Conservation (phyloP, 805 yeast genomes). For the Wickerhamiella nectarea region DNA sequence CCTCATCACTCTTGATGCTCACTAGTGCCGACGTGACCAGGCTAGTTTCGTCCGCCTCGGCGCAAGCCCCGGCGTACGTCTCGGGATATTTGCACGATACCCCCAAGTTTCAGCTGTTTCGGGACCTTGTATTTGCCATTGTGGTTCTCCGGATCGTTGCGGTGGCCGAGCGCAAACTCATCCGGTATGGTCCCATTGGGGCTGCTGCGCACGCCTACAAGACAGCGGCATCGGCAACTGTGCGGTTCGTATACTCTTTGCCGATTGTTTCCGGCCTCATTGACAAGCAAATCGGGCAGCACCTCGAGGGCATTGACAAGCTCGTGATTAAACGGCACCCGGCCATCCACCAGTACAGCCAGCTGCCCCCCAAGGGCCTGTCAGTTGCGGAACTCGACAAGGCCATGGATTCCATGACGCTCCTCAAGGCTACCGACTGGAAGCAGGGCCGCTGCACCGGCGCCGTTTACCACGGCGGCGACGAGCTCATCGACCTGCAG, state of each 20-base stretch:
- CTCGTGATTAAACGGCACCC: constrained; percentile 44
- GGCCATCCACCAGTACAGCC: constrained; percentile 18
- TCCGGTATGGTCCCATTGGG: constrained; percentile 4
- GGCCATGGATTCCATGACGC: constrained; percentile 34
- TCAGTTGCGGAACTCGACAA: constrained; percentile 32
- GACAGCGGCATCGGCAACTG: too few species aligned
- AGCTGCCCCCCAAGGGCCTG: constrained; percentile 51
- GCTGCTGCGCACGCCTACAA: background rate
- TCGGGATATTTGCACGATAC: too few species aligned
- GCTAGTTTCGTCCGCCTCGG: too few species aligned
- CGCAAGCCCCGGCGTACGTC: too few species aligned
- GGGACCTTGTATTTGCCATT: constrained; percentile 3
- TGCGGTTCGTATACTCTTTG: background rate
- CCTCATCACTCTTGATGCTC: too few species aligned
- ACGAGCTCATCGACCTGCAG: constrained; percentile 60
- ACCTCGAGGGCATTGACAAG: constrained; percentile 40
- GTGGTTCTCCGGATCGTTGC: constrained; percentile 1
- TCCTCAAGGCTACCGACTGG: constrained; percentile 64
- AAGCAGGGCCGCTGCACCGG: constrained; percentile 78
- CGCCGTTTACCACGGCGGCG: constrained; percentile 93
- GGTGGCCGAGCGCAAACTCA: constrained; percentile 3
- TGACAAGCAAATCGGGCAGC: constrained; percentile 42
- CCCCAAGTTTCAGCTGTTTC: background rate
- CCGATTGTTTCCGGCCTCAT: constrained; percentile 19
- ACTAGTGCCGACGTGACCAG: too few species aligned